These are phyloP conservation scores for Oenanthe javanica DNA, from an alignment of 140 eudicot genomes.

Conservation along the genomic window DNA sequence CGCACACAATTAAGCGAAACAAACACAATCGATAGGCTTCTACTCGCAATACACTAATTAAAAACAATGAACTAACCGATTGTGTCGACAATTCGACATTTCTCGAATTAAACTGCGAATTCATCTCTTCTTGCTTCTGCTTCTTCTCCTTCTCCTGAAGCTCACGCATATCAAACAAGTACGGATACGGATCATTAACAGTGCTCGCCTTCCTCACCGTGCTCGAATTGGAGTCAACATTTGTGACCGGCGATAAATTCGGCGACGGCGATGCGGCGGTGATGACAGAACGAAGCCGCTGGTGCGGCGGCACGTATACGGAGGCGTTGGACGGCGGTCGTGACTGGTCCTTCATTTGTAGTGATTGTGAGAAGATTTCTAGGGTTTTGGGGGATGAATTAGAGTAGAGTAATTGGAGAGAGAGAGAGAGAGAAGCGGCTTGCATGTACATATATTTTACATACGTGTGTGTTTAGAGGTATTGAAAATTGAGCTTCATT, in stretches of 20 bases:
- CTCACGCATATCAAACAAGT: slow-evolving; percentile 39
- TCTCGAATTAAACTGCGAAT: slow-evolving; percentile 13
- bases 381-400: slow-evolving; percentile 32
- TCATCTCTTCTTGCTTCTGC: slow-evolving; percentile 22
- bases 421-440: slow-evolving; percentile 19
- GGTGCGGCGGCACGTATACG: slow-evolving; percentile 89
- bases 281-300: slow-evolving; percentile 54
- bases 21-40: neutral
- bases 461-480: no score
- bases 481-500: neutral
- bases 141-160: slow-evolving; percentile 34
- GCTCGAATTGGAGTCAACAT: slow-evolving; percentile 17
- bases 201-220: slow-evolving; percentile 14
- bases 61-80: slow-evolving; percentile 30
- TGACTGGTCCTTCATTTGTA: slow-evolving; percentile 65
- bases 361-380: slow-evolving; percentile 18
- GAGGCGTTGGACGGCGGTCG: slow-evolving; percentile 46
- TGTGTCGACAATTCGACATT: slow-evolving; percentile 25
- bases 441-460: no score
- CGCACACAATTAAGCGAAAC: neutral
- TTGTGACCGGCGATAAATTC: slow-evolving; percentile 17
- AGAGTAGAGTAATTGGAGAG: slow-evolving; percentile 19
- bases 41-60: neutral
- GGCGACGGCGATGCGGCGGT: slow-evolving; percentile 20
- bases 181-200: slow-evolving; percentile 25